Percentiles rank a stretch among this genome's conserved stretches.
Evolutionary conservation across 2,329 filamentous ascomycete genomes (phyloP).

Genomic region (Aschersonia sp.): DNA sequence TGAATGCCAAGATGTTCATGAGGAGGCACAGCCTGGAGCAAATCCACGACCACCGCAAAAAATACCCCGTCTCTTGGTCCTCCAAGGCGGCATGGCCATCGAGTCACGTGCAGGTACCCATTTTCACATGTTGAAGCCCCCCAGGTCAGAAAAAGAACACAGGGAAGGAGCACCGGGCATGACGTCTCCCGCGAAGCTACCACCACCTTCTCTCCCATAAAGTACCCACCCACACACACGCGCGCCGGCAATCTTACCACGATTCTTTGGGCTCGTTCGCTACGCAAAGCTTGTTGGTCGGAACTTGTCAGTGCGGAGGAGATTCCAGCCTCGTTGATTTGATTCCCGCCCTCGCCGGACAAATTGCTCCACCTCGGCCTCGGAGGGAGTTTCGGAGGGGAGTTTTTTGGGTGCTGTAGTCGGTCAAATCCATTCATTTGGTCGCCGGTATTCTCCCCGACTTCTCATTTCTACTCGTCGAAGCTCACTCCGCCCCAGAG

Average conservation of each 20-base stretch:
- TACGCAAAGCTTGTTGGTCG: neutral
- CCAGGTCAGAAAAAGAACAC: neutral
- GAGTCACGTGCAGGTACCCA: neutral
- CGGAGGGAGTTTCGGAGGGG: neutral
- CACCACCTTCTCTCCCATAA: neutral
- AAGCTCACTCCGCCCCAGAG: too few relatives aligned
- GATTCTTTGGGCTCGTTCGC: neutral
- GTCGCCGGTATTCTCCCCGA: too few relatives aligned
- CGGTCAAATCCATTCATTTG: too few relatives aligned
- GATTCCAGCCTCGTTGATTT: neutral
- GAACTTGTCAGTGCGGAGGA: neutral
- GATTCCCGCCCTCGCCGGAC: neutral
- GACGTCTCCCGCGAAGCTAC: neutral
- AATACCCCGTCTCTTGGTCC: neutral
- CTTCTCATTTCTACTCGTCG: too few relatives aligned
- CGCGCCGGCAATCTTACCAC: neutral
- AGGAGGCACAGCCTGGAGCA: too few relatives aligned
- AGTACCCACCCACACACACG: neutral
- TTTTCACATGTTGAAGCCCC: conserved; percentile 3
- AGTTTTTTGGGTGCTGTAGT: too few relatives aligned
- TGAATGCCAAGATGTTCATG: too few relatives aligned
- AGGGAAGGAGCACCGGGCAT: neutral
- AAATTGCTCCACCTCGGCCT: neutral
- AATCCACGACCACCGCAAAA: too few relatives aligned
- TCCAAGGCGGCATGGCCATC: too few relatives aligned